Evolutionary conservation across 2,329 filamentous ascomycete genomes (phyloP).

Genomic region (Cytospora chrysosperma): DNA sequence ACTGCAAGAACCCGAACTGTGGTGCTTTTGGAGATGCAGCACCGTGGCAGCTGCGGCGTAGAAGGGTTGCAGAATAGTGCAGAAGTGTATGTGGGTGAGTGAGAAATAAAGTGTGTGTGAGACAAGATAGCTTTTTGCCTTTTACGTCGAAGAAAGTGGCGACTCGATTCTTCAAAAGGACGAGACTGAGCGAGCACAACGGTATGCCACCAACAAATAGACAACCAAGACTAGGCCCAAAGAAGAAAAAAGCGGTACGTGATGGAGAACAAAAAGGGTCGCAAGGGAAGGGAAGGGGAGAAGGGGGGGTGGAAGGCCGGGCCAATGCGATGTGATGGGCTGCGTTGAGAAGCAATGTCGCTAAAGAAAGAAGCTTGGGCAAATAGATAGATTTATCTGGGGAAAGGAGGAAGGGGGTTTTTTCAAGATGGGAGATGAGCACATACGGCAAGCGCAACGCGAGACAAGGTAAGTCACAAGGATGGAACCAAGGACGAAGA

Average conservation of each 20-base stretch:
- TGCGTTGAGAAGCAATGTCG: background rate
- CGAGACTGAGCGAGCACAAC: background rate
- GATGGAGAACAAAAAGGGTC: background rate
- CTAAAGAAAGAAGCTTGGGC: background rate
- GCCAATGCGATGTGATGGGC: background rate
- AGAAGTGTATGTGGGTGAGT: background rate
- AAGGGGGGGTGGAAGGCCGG: background rate
- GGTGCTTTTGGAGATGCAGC: background rate
- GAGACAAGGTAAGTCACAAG: background rate
- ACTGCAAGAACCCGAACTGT: constrained; percentile 15
- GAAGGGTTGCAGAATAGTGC: background rate
- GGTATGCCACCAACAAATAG: background rate
- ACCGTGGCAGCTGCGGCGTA: background rate
- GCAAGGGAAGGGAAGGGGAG: background rate
- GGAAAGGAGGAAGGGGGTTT: background rate
- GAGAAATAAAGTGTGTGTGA: background rate
- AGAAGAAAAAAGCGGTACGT: background rate
- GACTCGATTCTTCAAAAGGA: background rate
- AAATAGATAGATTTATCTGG: background rate
- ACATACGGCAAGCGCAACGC: background rate
- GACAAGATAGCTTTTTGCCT: background rate
- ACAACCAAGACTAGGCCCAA: background rate
- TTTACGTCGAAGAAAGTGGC: background rate
- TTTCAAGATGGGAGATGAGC: background rate
- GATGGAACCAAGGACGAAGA: background rate